Evolutionary conservation across 495 filamentous ascomycete genomes (phyloP).

Genomic region (Usnea hakonensis): DNA sequence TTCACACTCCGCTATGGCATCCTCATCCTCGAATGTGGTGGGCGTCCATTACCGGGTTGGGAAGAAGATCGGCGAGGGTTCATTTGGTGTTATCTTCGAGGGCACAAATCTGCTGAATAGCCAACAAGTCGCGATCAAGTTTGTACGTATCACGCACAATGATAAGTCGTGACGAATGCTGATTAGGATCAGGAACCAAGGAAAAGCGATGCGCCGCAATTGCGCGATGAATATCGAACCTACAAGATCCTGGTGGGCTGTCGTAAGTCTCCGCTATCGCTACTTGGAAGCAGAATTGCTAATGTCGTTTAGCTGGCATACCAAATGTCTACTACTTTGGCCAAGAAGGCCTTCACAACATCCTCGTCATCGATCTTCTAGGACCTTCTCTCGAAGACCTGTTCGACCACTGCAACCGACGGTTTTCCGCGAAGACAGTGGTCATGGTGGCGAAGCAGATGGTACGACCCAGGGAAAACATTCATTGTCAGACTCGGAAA

Average conservation of each 20-base stretch:
- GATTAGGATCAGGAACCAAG: slow-evolving; percentile 69
- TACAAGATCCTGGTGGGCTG: slow-evolving; percentile 99
- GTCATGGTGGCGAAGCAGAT: slow-evolving; percentile 99
- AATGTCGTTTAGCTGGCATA: slow-evolving; percentile 65
- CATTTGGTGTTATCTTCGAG: slow-evolving; percentile 98
- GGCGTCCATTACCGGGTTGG: slow-evolving; percentile 98
- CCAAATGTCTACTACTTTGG: slow-evolving; percentile 99
- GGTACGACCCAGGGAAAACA: slow-evolving; percentile 47
- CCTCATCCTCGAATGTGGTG: slow-evolving; percentile 94
- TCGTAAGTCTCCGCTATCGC: slow-evolving; percentile 61
- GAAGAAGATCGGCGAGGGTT: slow-evolving; percentile 99
- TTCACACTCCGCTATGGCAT: slow-evolving; percentile 55
- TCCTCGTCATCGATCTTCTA: slow-evolving; percentile 95
- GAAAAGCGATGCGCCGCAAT: slow-evolving; percentile 96
- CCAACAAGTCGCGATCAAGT: slow-evolving; percentile 99
- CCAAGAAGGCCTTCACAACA: slow-evolving; percentile 98
- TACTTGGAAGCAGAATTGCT: slow-evolving; percentile 7
- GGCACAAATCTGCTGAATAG: slow-evolving; percentile 98
- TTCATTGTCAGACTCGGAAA: slow-evolving; percentile 10
- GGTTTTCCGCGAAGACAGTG: slow-evolving; percentile 94
- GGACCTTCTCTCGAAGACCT: slow-evolving; percentile 95
- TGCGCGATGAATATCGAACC: slow-evolving; percentile 97
- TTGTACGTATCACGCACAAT: slow-evolving; percentile 53
- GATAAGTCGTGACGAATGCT: slow-evolving; percentile 3
- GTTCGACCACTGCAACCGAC: slow-evolving; percentile 93